Conservation (phyloP, 2,329 filamentous ascomycete species). For the Shiraia bambusicola region DNA sequence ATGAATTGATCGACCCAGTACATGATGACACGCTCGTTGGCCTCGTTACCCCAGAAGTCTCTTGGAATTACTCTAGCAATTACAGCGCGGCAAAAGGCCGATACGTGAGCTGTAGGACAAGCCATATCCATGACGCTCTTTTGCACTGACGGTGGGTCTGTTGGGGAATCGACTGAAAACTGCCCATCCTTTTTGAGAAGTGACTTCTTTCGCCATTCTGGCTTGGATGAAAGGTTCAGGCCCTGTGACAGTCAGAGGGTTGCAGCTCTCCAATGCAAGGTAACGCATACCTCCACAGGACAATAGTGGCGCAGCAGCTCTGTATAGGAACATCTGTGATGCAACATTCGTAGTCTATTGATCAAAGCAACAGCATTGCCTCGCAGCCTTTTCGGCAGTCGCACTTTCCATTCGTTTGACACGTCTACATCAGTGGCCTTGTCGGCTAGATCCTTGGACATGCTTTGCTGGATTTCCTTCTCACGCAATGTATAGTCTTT, state of each 20-base stretch:
- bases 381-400: conserved; percentile 67
- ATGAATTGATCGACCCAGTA: conserved; percentile 76
- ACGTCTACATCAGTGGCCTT: conserved; percentile 18
- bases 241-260: conserved; percentile 24
- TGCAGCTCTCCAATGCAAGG: neutral
- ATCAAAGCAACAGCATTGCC: conserved; percentile 63
- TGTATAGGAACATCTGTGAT: conserved; percentile 76
- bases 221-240: conserved; percentile 26
- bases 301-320: conserved; percentile 81
- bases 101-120: conserved; percentile 68
- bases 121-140: conserved; percentile 64
- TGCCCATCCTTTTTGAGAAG: conserved; percentile 13
- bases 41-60: conserved; percentile 69
- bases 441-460: conserved; percentile 23
- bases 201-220: conserved; percentile 26
- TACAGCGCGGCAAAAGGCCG: conserved; percentile 81
- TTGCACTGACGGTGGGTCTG: conserved; percentile 18
- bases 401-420: conserved; percentile 39
- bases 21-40: conserved; percentile 66
- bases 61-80: conserved; percentile 71
- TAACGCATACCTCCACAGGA: conserved; percentile 48
- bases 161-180: neutral
- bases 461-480: conserved; percentile 64
- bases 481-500: conserved; percentile 87
- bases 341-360: conserved; percentile 67